These are phyloP conservation scores for Claviceps quebecensis DNA, from an alignment of 2,329 filamentous ascomycete species.

Conservation along the genomic window DNA sequence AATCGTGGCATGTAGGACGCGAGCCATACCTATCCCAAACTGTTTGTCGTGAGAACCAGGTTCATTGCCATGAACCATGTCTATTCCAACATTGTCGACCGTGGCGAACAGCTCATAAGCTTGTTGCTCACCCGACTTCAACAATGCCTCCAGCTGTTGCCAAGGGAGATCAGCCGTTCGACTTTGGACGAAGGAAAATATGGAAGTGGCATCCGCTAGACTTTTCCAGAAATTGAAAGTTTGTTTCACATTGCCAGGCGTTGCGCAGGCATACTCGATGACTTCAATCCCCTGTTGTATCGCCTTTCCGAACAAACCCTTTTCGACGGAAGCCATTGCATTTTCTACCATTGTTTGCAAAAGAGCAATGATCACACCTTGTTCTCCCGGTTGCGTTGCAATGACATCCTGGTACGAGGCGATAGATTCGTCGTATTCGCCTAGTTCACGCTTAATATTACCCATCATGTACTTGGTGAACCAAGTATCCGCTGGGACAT, in stretches of 20 bases:
- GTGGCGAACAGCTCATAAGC: slow-evolving; percentile 51
- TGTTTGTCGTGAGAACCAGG: slow-evolving; percentile 33
- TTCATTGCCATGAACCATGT: slow-evolving; percentile 30
- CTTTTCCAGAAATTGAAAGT: slow-evolving; percentile 95
- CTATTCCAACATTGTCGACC: slow-evolving; percentile 47
- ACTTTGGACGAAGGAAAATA: slow-evolving; percentile 68
- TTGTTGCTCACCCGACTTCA: slow-evolving; percentile 38
- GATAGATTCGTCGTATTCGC: slow-evolving; percentile 77
- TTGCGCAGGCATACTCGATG: slow-evolving; percentile 50
- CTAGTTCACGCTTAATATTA: slow-evolving; percentile 84
- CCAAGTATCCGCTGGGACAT: slow-evolving; percentile 58
- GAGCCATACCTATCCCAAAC: slow-evolving; percentile 35
- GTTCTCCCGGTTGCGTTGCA: slow-evolving; percentile 52
- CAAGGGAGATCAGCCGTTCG: slow-evolving; percentile 49
- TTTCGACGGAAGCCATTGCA: slow-evolving; percentile 62
- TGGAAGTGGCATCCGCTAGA: slow-evolving; percentile 71
- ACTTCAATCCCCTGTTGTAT: slow-evolving; percentile 54
- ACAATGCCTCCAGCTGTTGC: slow-evolving; percentile 40
- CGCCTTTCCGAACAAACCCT: slow-evolving; percentile 76
- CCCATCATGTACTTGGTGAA: slow-evolving; percentile 95
- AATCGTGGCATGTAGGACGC: slow-evolving; percentile 57
- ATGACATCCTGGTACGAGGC: slow-evolving; percentile 63
- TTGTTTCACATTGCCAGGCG: slow-evolving; percentile 45
- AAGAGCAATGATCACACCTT: slow-evolving; percentile 75
- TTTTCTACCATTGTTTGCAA: slow-evolving; percentile 80